Conservation (phyloP, 1,139 yeast genomes). For the Yamadazyma spencermartinsiae region DNA sequence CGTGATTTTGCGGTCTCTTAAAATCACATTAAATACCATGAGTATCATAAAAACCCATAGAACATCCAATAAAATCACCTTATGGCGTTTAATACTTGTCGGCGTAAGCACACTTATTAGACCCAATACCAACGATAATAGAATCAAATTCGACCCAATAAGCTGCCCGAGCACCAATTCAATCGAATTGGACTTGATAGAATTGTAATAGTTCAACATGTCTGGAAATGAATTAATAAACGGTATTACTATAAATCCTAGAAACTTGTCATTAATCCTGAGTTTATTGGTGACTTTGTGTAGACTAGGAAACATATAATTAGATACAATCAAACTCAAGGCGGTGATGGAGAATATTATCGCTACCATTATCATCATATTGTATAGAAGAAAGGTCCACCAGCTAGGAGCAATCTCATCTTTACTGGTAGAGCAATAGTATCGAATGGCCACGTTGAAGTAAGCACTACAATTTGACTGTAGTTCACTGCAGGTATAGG, state of each 20-base stretch:
- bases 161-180: slow-evolving; percentile 44
- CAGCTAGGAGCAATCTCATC: slow-evolving; percentile 1
- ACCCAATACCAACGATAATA: slow-evolving; percentile 40
- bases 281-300: slow-evolving; percentile 28
- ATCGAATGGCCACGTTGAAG: slow-evolving; percentile 12
- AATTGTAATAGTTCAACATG: slow-evolving; percentile 36
- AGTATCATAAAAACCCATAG: slow-evolving; percentile 38
- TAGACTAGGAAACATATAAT: slow-evolving; percentile 33
- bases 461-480: slow-evolving; percentile 9
- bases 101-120: slow-evolving; percentile 31
- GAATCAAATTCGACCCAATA: slow-evolving; percentile 39
- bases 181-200: slow-evolving; percentile 30
- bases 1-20: slow-evolving; percentile 53
- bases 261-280: slow-evolving; percentile 30
- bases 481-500: slow-evolving; percentile 13
- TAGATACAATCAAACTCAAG: slow-evolving; percentile 38
- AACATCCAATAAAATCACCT: slow-evolving; percentile 30
- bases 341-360: slow-evolving; percentile 9
- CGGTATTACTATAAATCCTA: slow-evolving; percentile 41
- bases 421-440: slow-evolving; percentile 9
- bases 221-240: slow-evolving; percentile 44
- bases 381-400: slow-evolving; percentile 7
- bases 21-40: slow-evolving; percentile 38
- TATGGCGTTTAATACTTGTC: slow-evolving; percentile 21
- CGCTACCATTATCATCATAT: slow-evolving; percentile 8